These are phyloP conservation scores for Biscogniauxia mediterranea DNA, from an alignment of 2,329 filamentous ascomycete genomes.

Conservation along the genomic window DNA sequence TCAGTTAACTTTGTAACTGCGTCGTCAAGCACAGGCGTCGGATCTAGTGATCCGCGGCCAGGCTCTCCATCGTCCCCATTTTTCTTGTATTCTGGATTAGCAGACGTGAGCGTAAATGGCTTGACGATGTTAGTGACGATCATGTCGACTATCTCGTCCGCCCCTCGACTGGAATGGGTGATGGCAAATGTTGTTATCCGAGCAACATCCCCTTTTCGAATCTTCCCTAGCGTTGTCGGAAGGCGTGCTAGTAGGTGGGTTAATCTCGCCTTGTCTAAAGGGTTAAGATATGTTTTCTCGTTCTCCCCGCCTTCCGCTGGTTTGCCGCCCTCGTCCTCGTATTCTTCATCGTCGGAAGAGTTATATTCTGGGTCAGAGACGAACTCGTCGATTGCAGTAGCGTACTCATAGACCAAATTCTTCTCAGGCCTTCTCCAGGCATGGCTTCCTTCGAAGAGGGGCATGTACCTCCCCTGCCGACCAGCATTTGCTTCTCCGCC, in stretches of 20 bases:
- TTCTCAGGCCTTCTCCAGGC: constrained; percentile 76
- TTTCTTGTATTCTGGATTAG: constrained; percentile 57
- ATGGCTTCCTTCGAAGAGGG: constrained; percentile 73
- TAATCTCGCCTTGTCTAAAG: constrained; percentile 79
- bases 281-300: constrained; percentile 70
- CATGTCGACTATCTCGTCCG: constrained; percentile 88
- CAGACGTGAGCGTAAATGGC: constrained; percentile 71
- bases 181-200: constrained; percentile 86
- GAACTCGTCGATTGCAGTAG: constrained; percentile 73
- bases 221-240: constrained; percentile 69
- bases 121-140: constrained; percentile 78
- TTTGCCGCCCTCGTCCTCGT: constrained; percentile 55
- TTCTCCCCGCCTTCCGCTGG: constrained; percentile 39
- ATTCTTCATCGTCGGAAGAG: constrained; percentile 80
- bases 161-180: constrained; percentile 77
- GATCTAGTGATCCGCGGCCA: constrained; percentile 36
- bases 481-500: constrained; percentile 47
- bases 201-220: constrained; percentile 83
- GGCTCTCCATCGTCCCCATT: constrained; percentile 38
- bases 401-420: constrained; percentile 76
- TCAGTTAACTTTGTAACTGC: constrained; percentile 41
- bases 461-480: constrained; percentile 53
- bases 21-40: constrained; percentile 38
- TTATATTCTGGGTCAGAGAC: constrained; percentile 83
- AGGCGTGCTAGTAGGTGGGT: constrained; percentile 80